These are phyloP conservation scores for Geum urbanum DNA, from an alignment of 306 rosid species.

Conservation along the genomic window DNA sequence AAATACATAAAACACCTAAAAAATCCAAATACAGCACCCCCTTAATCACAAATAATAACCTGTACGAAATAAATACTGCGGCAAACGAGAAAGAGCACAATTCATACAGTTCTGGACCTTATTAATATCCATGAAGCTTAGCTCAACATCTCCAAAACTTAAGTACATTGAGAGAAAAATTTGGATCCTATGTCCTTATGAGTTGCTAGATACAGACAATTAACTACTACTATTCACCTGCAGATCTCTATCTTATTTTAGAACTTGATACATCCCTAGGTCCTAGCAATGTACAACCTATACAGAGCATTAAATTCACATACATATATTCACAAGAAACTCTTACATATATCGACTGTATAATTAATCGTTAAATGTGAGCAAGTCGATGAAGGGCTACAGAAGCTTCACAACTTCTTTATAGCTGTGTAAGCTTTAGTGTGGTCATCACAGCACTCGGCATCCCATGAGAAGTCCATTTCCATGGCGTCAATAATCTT, in stretches of 20 bases:
- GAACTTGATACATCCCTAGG: not conserved
- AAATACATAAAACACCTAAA: no score
- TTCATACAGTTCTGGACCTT: no score
- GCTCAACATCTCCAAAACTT: not conserved
- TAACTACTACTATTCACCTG: not conserved
- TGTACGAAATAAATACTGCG: no score
- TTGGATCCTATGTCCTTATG: not conserved
- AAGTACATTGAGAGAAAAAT: not conserved
- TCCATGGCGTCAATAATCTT: constrained; percentile 62
- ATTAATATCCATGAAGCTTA: no score
- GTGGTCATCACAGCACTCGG: constrained; percentile 75
- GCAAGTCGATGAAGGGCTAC: not conserved
- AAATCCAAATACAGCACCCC: no score
- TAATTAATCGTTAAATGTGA: not conserved
- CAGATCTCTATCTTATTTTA: not conserved
- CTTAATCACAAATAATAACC: no score
- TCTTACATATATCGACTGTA: constrained; percentile 6
- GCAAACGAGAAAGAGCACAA: no score
- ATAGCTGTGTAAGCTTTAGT: constrained; percentile 57
- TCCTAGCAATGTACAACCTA: not conserved
- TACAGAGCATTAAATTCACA: not conserved
- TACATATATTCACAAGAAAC: not conserved
- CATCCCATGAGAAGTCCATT: constrained; percentile 87
- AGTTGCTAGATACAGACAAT: not conserved
- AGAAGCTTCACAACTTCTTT: constrained; percentile 40